Evolutionary conservation across 2,329 filamentous ascomycete species (phyloP).

Genomic region (Botrytis cinerea): DNA sequence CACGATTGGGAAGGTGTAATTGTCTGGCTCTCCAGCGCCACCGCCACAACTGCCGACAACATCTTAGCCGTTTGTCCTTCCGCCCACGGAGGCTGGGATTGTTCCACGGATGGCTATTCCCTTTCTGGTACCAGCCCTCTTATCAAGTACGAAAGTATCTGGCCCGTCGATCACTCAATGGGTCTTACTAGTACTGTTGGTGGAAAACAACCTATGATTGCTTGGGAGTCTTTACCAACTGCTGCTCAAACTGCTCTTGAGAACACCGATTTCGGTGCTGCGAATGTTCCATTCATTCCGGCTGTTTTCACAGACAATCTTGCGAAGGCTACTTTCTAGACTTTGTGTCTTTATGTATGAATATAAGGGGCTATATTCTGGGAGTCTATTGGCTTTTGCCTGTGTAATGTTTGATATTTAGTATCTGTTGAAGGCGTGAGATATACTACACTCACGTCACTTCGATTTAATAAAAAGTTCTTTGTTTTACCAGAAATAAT

Average conservation of each 20-base stretch:
- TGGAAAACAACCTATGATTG: slow-evolving; percentile 46
- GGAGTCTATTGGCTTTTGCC: background rate
- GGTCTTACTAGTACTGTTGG: slow-evolving; percentile 44
- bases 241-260: slow-evolving; percentile 43
- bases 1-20: slow-evolving; percentile 59
- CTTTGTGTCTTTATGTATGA: background rate
- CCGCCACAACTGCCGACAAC: slow-evolving; percentile 41
- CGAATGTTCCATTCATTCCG: slow-evolving; percentile 47
- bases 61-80: slow-evolving; percentile 54
- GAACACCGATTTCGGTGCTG: slow-evolving; percentile 46
- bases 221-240: slow-evolving; percentile 48
- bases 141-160: slow-evolving; percentile 52
- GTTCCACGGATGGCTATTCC: slow-evolving; percentile 44
- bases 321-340: slow-evolving; percentile 42
- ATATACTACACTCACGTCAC: background rate
- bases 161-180: slow-evolving; percentile 49
- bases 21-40: slow-evolving; percentile 49
- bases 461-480: background rate
- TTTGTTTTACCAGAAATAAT: background rate
- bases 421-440: background rate
- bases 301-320: slow-evolving; percentile 46
- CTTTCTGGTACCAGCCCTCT: slow-evolving; percentile 48
- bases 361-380: background rate
- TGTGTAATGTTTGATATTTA: background rate
- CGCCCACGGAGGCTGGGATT: slow-evolving; percentile 53